Percentiles rank a stretch among this genome's conserved stretches.
These are phyloP conservation scores for Ensete ventricosum DNA, from an alignment of 176 grass and related monocot species.

Conservation along the genomic window DNA sequence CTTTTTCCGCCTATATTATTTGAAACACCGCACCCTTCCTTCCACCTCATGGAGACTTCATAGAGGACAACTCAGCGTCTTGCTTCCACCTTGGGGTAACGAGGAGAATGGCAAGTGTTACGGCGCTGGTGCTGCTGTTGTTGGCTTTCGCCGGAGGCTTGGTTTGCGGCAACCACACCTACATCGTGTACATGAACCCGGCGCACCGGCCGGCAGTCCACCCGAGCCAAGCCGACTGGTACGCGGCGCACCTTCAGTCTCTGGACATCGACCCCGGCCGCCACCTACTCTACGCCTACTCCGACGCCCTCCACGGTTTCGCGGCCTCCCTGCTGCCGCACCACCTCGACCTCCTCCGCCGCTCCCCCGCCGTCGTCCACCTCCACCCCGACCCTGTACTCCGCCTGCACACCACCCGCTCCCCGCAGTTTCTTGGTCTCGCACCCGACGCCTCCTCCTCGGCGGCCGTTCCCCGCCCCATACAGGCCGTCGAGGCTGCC, in stretches of 20 bases:
- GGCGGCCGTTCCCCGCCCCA: constrained; percentile 23
- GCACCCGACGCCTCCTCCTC: constrained; percentile 21
- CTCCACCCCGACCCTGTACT: constrained; percentile 50
- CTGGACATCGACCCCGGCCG: constrained; percentile 55
- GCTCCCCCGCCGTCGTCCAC: constrained; percentile 55
- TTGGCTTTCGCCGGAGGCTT: constrained; percentile 4
- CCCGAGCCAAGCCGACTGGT: constrained; percentile 50
- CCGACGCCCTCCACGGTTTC: constrained; percentile 53
- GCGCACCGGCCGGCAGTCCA: constrained; percentile 42
- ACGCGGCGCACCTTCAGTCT: constrained; percentile 57
- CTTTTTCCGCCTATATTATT: neutral
- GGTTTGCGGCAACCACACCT: constrained; percentile 32
- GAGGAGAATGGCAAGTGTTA: neutral
- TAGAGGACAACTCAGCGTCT: too few relatives aligned
- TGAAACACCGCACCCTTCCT: neutral
- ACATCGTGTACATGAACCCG: constrained; percentile 93
- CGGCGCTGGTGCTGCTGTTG: neutral
- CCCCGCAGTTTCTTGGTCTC: constrained; percentile 77
- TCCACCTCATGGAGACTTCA: neutral
- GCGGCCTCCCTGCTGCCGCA: constrained; percentile 46
- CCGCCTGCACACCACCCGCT: constrained; percentile 66
- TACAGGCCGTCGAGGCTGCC: constrained; percentile 39
- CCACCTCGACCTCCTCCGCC: constrained; percentile 50
- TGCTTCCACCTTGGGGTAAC: too few relatives aligned
- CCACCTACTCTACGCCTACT: constrained; percentile 85